These are phyloP conservation scores for Pichia rugopelliculosa DNA, from an alignment of 805 yeast species.

Conservation along the genomic window DNA sequence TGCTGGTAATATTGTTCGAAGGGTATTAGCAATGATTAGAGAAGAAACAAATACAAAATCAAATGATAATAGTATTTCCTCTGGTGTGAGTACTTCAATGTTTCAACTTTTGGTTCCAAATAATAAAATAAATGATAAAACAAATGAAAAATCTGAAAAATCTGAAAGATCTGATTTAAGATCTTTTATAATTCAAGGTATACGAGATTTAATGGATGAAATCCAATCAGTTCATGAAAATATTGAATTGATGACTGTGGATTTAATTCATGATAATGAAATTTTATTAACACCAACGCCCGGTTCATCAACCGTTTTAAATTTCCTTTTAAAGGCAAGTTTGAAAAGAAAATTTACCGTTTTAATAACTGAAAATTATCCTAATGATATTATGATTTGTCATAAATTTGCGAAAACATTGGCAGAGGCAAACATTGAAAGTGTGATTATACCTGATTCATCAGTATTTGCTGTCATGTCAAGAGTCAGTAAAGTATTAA, in stretches of 20 bases:
- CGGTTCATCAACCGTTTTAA: constrained; percentile 78
- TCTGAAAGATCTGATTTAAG: constrained; percentile 52
- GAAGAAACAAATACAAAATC: constrained; percentile 64
- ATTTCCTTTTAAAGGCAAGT: constrained; percentile 79
- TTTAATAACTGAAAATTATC: constrained; percentile 84
- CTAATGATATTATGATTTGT: constrained; percentile 74
- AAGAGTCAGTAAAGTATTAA: constrained; percentile 89
- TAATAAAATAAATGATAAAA: constrained; percentile 13
- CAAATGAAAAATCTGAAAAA: constrained; percentile 13
- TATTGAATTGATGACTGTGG: constrained; percentile 83
- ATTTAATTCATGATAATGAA: constrained; percentile 89
- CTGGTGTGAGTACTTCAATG: constrained; percentile 72
- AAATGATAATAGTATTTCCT: constrained; percentile 19
- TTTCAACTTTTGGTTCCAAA: constrained; percentile 58
- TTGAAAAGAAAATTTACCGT: constrained; percentile 89
- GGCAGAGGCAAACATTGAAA: constrained; percentile 79
- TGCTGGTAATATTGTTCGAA: constrained; percentile 83
- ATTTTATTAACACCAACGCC: constrained; percentile 90
- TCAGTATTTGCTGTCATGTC: constrained; percentile 95
- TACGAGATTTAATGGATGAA: constrained; percentile 87
- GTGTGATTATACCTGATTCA: constrained; percentile 87
- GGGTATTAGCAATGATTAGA: constrained; percentile 79
- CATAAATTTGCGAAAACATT: constrained; percentile 73
- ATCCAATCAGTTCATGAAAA: constrained; percentile 84
- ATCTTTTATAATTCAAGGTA: constrained; percentile 84